Conservation (phyloP, 345 rosid genomes). For the Dipteronia dyeriana region DNA sequence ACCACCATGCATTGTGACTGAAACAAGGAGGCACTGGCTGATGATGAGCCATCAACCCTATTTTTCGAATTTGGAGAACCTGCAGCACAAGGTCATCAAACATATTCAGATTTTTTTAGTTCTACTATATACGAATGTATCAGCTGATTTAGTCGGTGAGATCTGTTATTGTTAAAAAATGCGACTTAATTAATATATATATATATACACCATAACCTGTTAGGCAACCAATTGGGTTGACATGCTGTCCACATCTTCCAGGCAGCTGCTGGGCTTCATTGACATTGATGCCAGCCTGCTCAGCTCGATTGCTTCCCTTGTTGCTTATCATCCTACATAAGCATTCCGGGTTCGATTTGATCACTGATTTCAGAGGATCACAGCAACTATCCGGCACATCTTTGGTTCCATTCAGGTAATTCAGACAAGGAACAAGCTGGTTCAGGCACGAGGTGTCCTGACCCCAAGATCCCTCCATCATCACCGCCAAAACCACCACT, state of each 20-base stretch:
- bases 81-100: background rate
- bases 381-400: slow-evolving; percentile 66
- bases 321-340: slow-evolving; percentile 66
- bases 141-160: no score
- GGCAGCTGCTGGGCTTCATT: slow-evolving; percentile 69
- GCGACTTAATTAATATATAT: no score
- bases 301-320: slow-evolving; percentile 49
- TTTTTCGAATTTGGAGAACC: slow-evolving; percentile 26
- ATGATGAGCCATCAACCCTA: slow-evolving; percentile 16
- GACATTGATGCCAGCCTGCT: slow-evolving; percentile 60
- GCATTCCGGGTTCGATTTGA: slow-evolving; percentile 55
- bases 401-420: slow-evolving; percentile 51
- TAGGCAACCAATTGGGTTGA: slow-evolving; percentile 65
- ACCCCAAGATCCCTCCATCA: background rate
- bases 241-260: slow-evolving; percentile 63
- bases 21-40: background rate
- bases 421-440: slow-evolving; percentile 61
- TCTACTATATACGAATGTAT: no score
- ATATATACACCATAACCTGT: slow-evolving; percentile 22
- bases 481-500: slow-evolving; percentile 4
- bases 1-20: background rate
- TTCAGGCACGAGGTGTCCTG: slow-evolving; percentile 48
- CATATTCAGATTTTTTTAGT: background rate
- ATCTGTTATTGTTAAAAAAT: background rate
- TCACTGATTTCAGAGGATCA: slow-evolving; percentile 58